A percentile compares a stretch with the other conserved stretches of the same genome.
phyloP scores from a whole-genome alignment of 2,329 filamentous ascomycete genomes.

The Calonectria multiphialidica region DNA sequence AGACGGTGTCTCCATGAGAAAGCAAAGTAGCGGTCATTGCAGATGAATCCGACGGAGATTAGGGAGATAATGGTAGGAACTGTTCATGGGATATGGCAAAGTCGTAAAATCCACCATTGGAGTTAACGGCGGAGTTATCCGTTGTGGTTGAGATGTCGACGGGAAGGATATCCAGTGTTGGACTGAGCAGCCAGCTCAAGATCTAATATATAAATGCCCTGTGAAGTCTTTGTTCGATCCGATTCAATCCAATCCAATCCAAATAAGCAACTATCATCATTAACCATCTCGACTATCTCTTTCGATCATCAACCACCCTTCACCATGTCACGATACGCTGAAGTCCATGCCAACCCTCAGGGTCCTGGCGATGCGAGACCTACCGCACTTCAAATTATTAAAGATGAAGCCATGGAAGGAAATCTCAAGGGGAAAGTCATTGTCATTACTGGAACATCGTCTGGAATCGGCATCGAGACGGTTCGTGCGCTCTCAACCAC shows the following conservation, averaged over 20 bases:
- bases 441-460: constrained; percentile 53
- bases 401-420: constrained; percentile 43
- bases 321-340: constrained; percentile 31
- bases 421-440: constrained; percentile 49
- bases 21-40: background rate
- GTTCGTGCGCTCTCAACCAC: constrained; percentile 52
- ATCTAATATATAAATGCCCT: background rate
- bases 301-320: background rate
- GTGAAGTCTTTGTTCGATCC: too few relatives aligned
- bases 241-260: background rate
- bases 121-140: background rate
- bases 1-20: background rate
- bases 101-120: background rate
- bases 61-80: background rate
- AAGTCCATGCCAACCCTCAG: constrained; percentile 27
- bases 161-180: background rate
- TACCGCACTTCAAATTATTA: constrained; percentile 49
- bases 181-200: background rate
- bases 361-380: constrained; percentile 48
- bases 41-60: background rate
- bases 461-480: constrained; percentile 54
- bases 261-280: background rate
- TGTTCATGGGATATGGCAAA: background rate
- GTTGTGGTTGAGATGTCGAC: background rate
- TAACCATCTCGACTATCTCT: background rate